phyloP scores from a whole-genome alignment of 176 grass and related monocot genomes.

The Oryza punctata region DNA sequence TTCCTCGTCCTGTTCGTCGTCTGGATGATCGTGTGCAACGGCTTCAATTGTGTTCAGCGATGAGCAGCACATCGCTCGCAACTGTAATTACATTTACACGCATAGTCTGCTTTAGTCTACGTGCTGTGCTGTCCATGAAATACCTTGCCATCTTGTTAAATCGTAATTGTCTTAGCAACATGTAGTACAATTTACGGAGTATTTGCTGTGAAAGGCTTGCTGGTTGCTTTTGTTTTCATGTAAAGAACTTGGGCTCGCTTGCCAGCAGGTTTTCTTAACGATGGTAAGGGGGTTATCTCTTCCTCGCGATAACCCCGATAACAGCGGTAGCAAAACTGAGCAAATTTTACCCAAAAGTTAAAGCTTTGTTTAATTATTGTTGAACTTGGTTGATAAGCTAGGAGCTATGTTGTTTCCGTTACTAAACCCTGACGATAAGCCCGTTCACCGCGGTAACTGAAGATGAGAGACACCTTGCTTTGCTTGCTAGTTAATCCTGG shows the following conservation, averaged over 20 bases:
- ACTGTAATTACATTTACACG: background rate
- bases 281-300: too few relatives aligned
- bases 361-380: too few relatives aligned
- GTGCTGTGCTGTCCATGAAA: background rate
- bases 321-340: too few relatives aligned
- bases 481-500: too few relatives aligned
- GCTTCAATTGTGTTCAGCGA: conserved; percentile 61
- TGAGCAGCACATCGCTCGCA: background rate
- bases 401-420: too few relatives aligned
- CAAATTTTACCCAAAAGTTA: too few relatives aligned
- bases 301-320: too few relatives aligned
- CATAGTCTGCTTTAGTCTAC: background rate
- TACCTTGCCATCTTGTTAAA: background rate
- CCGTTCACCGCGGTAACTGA: too few relatives aligned
- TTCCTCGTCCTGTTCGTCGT: conserved; percentile 67
- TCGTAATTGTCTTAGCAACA: background rate
- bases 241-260: background rate
- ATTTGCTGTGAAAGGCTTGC: background rate
- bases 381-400: too few relatives aligned
- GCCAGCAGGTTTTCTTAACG: too few relatives aligned
- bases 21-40: conserved; percentile 73
- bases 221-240: background rate
- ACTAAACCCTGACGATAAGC: too few relatives aligned
- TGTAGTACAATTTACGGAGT: background rate
- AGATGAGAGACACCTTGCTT: too few relatives aligned